Percentiles rank a stretch among this genome's conserved stretches.
phyloP scores from a whole-genome alignment of 208 protist genomes.

The Phytomonas sp. region DNA sequence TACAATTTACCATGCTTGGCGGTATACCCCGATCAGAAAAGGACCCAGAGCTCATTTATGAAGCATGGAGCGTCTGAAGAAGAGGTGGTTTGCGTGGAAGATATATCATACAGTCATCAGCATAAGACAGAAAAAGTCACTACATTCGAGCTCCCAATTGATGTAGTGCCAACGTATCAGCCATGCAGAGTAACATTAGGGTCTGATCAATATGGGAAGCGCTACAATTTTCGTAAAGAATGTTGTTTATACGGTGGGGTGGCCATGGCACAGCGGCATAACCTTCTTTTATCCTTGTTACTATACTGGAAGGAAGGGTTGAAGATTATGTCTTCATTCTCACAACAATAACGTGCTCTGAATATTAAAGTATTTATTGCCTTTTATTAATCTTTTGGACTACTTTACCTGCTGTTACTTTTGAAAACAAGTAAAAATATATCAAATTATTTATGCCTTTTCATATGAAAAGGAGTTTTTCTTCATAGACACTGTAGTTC shows the following conservation, averaged over 20 bases:
- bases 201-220: background rate
- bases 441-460: background rate
- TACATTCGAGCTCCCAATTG: conserved; percentile 9
- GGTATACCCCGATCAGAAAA: conserved; percentile 16
- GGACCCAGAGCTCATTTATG: background rate
- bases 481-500: background rate
- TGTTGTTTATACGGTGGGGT: conserved; percentile 15
- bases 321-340: background rate
- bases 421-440: background rate
- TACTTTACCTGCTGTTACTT: background rate
- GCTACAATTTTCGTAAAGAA: background rate
- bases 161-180: conserved; percentile 33
- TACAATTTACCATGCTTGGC: conserved; percentile 34
- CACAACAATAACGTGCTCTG: background rate
- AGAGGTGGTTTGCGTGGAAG: background rate
- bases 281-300: background rate
- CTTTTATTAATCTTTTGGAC: conserved; percentile 8
- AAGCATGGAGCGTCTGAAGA: background rate
- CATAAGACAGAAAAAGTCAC: background rate
- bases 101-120: background rate
- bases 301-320: background rate
- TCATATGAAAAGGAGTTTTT: background rate
- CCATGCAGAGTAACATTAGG: conserved; percentile 19
- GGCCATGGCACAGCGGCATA: conserved; percentile 21
- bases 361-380: background rate